Conservation (phyloP, 352 stramenopile species). For the Globisporangium lucens region DNA sequence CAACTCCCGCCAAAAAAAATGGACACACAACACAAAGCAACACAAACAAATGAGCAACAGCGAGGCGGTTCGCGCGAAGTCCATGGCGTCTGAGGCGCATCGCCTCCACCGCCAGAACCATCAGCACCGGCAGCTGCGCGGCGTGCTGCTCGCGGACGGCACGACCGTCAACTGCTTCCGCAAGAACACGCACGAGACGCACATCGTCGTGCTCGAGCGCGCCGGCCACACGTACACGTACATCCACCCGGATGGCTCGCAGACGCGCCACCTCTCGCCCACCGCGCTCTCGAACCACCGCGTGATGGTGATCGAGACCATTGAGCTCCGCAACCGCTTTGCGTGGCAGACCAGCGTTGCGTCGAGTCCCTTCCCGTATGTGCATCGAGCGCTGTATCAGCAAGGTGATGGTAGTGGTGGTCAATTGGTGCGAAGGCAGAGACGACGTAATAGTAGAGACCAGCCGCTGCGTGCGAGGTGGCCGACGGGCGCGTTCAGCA, state of each 20-base stretch:
- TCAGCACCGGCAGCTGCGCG: slow-evolving; percentile 19
- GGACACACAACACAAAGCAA: background rate
- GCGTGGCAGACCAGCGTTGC: slow-evolving; percentile 15
- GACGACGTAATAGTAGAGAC: background rate
- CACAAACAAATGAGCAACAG: slow-evolving; percentile 2
- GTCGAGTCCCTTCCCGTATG: slow-evolving; percentile 33
- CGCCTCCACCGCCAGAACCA: background rate
- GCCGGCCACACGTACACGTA: slow-evolving; percentile 61
- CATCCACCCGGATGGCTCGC: slow-evolving; percentile 40
- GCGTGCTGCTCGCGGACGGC: slow-evolving; percentile 54
- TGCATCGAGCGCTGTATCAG: slow-evolving; percentile 27
- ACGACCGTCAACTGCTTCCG: slow-evolving; percentile 46
- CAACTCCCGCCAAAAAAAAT: background rate
- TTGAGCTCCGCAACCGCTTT: slow-evolving; percentile 61
- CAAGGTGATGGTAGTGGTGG: background rate
- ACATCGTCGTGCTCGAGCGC: slow-evolving; percentile 58
- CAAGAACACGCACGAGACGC: slow-evolving; percentile 42
- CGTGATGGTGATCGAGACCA: slow-evolving; percentile 32
- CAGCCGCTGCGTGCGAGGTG: slow-evolving; percentile 30
- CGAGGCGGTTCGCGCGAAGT: background rate
- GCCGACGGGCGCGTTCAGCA: slow-evolving; percentile 22
- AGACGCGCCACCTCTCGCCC: slow-evolving; percentile 55
- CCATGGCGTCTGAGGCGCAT: background rate
- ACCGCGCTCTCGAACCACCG: slow-evolving; percentile 48
- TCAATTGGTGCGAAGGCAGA: background rate